Percentiles rank a stretch among this genome's conserved stretches.
Evolutionary conservation across 2,329 filamentous ascomycete genomes (phyloP).

Genomic region (Xylariaceae sp.): DNA sequence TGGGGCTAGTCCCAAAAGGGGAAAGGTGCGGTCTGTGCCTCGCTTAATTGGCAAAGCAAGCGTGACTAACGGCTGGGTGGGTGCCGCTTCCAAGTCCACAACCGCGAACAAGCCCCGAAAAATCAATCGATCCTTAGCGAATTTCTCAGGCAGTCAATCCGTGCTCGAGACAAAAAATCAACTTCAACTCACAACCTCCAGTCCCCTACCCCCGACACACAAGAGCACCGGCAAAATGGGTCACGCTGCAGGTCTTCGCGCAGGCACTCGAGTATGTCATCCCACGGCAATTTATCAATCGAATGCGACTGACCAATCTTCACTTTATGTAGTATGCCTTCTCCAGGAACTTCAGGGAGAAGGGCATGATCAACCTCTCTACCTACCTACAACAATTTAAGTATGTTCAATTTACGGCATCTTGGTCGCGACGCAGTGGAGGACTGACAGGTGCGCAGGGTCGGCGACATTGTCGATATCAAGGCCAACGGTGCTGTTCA

Average conservation of each 20-base stretch:
- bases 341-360: slow-evolving; percentile 90
- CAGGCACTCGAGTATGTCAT: slow-evolving; percentile 77
- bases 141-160: slow-evolving; percentile 25
- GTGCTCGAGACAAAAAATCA: slow-evolving; percentile 24
- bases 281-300: background rate
- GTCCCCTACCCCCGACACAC: slow-evolving; percentile 33
- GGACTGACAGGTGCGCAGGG: slow-evolving; percentile 60
- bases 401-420: slow-evolving; percentile 49
- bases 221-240: slow-evolving; percentile 70
- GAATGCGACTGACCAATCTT: slow-evolving; percentile 9
- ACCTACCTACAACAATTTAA: slow-evolving; percentile 96
- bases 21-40: slow-evolving; percentile 18
- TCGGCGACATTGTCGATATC: slow-evolving; percentile 98
- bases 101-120: slow-evolving; percentile 23
- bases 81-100: slow-evolving; percentile 19
- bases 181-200: slow-evolving; percentile 24
- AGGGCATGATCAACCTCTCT: slow-evolving; percentile 89
- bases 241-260: slow-evolving; percentile 85
- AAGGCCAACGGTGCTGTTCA: slow-evolving; percentile 98
- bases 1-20: slow-evolving; percentile 17
- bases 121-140: slow-evolving; percentile 28
- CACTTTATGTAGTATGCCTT: slow-evolving; percentile 74
- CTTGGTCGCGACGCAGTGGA: slow-evolving; percentile 17
- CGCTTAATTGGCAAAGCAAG: slow-evolving; percentile 29
- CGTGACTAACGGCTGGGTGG: background rate